Base-by-base conservation (phyloP, 163 green algal genomes). In the Chlorella variabilis region DNA sequence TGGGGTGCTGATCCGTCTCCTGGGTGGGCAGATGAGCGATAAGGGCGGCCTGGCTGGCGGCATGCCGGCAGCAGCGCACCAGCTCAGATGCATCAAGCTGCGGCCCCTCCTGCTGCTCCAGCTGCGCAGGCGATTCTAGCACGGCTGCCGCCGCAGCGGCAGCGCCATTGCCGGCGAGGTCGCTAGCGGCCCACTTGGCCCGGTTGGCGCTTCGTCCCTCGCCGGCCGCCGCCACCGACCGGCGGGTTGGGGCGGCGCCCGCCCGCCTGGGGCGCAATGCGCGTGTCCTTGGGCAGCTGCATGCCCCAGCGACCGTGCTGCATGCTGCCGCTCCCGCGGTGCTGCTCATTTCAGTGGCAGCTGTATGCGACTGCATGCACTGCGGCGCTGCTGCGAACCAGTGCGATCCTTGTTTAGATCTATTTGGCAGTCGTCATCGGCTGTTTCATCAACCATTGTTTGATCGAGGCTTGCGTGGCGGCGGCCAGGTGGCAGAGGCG, bases 131-230 rank as follows among this genome's bases (percentile, higher is more conserved):
- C 21, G 56, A 15, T 20, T 81, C 75, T 17, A 81, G 42, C 61
- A 81, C 51, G 17, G 18, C 20, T 63, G 54, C 54, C 23, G 45
- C 49, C 41, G 56, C 31, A 1, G 27, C 56, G 45, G 75, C 39
- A 2, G 27, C 27, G 48, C n/a, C 39, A 1, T 58, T 38, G 59
- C 42, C 48, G 18, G 56, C 38, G 23, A 77, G 65, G 18, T 82
- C 74, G 56, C 51, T 39, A 31, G 61, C 69, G 20, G 77, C 61
- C 83, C 84, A 92, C 74, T 88, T 87, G 4, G 87, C 85, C 29
- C 90, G 81, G 39, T 93, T 93, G 21, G 87, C 87, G 31, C 85
- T 91, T 15, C 90, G 82, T 4, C 80, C 73, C 74, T 92, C 89
- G 20, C 88, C 88, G 25, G 75, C 63, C 3, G 70, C 84, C 33